These are phyloP conservation scores for Planoprotostelium fungivorum DNA, from an alignment of 78 protist species.

Conservation along the genomic window DNA sequence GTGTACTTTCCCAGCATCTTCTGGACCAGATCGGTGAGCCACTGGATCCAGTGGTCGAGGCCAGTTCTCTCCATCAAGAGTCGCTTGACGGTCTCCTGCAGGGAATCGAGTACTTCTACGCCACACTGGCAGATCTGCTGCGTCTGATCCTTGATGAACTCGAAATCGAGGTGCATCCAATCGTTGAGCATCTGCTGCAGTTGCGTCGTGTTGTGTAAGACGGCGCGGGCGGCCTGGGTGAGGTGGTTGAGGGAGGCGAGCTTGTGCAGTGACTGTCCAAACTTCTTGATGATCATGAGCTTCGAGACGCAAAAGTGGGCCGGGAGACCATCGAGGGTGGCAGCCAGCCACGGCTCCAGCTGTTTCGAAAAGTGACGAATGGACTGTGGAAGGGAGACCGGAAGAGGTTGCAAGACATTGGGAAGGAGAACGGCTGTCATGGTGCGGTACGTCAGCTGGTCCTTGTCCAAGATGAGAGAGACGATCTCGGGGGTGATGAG, in stretches of 20 bases:
- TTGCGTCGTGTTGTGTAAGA: constrained; percentile 10
- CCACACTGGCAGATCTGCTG: constrained; percentile 8
- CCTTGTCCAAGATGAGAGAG: background rate
- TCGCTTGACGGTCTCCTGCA: background rate
- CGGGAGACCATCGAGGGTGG: constrained; percentile 11
- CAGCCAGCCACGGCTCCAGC: constrained; percentile 11
- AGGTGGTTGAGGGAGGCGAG: constrained; percentile 27
- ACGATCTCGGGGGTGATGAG: background rate
- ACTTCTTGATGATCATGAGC: background rate
- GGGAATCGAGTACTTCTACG: background rate
- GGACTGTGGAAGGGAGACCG: constrained; percentile 9
- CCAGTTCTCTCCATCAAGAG: constrained; percentile 5
- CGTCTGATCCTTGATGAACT: constrained; percentile 20
- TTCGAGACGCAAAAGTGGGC: background rate
- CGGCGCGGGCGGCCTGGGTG: constrained; percentile 24
- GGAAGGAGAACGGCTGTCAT: constrained; percentile 3
- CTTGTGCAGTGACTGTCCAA: constrained; percentile 16
- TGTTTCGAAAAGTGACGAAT: constrained; percentile 23
- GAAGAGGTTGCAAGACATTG: background rate
- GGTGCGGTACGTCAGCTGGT: constrained; percentile 4
- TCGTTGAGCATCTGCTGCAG: constrained; percentile 21
- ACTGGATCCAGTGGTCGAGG: constrained; percentile 14
- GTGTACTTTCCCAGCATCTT: background rate
- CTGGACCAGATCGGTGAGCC: constrained; percentile 1
- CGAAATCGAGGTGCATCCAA: constrained; percentile 11